Evolutionary conservation across 2,329 filamentous ascomycete species (phyloP), one percentile per base, ranked within the genome.

Genomic region (Ceratocystis alfenasii): DNA sequence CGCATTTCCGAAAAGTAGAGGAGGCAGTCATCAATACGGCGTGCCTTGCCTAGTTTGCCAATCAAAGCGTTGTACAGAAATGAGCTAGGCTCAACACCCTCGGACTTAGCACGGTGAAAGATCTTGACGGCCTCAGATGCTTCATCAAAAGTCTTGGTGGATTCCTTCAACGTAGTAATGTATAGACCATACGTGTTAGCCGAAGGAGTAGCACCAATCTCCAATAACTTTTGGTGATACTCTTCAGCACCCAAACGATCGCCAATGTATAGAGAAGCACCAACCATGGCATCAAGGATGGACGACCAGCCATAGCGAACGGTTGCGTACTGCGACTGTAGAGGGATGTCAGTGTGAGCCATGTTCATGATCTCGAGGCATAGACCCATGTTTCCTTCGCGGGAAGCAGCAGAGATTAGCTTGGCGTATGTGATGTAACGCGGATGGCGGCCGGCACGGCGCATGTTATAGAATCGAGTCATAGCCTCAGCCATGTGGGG

Each of bases 1-100:
- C 94, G 89, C 94, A 99, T 99, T 79, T 97, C 94, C 30, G 89
- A 88, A 76, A 99, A 99, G 81, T 96, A 97, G 75, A 94, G 95
- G 28, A 99, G 84, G 74, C 93, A 97, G 78, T 99, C 94, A 71
- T 99, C 94, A 69, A 99, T 97, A 68, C 94, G 91, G 65, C 94
- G 89, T 66, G 94, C 94, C 81, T 97, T 97, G 73, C 94, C 94
- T 50, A 99, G 86, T 80, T 99, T 99, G 73, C 94, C 94, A 70
- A 99, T 99, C 36, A 99, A 81, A 63, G 94, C 94, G 72, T 99
- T 99, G 83, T 97, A 99, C 69, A 99, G 77, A 81, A 99, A 99
- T 0, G 93, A 96, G 61, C 89, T 95, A 22, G 94, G 92, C 76
- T 96, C 90, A 15, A 99, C 94, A 67, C 93, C 92, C 77, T 99